Percentiles rank a stretch among this genome's conserved stretches.
Evolutionary conservation across 2,329 filamentous ascomycete genomes (phyloP).

Genomic region (Stemphylium lycopersici): DNA sequence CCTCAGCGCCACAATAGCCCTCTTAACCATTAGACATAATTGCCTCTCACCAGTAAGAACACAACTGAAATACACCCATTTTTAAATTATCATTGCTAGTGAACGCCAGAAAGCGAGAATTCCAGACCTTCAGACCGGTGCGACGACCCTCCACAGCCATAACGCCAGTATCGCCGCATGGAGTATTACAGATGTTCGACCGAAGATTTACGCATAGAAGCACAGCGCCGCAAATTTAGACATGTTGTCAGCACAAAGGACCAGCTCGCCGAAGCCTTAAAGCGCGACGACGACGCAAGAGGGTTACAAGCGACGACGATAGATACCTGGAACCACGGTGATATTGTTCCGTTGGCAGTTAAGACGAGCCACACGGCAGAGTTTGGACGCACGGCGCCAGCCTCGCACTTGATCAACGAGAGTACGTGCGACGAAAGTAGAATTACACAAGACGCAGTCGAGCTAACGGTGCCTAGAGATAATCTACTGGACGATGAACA

Average conservation of each 20-base stretch:
- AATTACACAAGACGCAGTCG: not conserved
- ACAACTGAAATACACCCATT: not conserved
- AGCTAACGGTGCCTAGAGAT: slow-evolving; percentile 21
- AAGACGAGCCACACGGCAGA: slow-evolving; percentile 6
- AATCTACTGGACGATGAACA: slow-evolving; percentile 35
- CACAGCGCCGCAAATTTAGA: slow-evolving; percentile 21
- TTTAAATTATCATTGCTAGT: not conserved
- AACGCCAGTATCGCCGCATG: slow-evolving; percentile 17
- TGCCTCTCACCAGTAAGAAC: not conserved
- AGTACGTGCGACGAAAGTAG: not conserved
- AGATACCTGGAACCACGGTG: slow-evolving; percentile 4
- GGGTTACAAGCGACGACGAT: slow-evolving; percentile 31
- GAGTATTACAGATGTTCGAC: slow-evolving; percentile 33
- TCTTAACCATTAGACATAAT: not conserved
- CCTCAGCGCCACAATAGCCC: not conserved
- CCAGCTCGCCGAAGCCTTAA: slow-evolving; percentile 27
- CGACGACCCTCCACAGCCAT: not conserved
- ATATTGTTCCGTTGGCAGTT: not conserved
- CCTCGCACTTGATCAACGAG: not conserved
- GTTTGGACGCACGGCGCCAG: slow-evolving; percentile 14
- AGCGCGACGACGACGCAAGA: slow-evolving; percentile 23
- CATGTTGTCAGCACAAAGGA: slow-evolving; percentile 18
- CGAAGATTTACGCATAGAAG: slow-evolving; percentile 23
- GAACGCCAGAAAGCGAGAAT: not conserved
- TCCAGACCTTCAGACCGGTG: not conserved